Evolutionary conservation across 495 filamentous ascomycete species (phyloP), one percentile per base, ranked within the genome.

Genomic region (Pyrenula aspistea): DNA sequence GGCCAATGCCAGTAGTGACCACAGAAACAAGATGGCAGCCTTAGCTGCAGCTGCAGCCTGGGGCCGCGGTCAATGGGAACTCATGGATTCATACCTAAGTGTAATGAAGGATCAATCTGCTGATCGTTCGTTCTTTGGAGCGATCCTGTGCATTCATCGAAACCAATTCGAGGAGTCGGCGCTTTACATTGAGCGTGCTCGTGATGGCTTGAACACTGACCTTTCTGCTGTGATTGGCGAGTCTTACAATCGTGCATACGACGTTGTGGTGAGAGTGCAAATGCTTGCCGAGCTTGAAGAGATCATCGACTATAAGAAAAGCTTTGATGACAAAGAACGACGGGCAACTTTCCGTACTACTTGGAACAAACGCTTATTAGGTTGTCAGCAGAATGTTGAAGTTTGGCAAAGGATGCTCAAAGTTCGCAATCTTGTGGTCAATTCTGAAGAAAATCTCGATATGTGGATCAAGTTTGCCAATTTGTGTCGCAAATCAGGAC

Each of bases 401-500:
- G 91, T 96, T 8, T 99, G 93, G 93, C 91, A 96, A 66, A 79
- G 94, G 49, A 97, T 95, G 89, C 82, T 99, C 22, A 94, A 96
- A 67, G 88, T 97, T 42, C 81, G 94, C 58, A 88, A 88, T 15
- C 80, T 99, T 51, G 93, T 99, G 53, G 91, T 96, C 53, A 80
- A 79, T 11, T 91, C 93, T 2, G 83, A 80, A 24, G 91, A 99
- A 66, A 95, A 97, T 61, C 87, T 94, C 77, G 87, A 93, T 63
- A 97, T 97, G 90, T 95, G 88, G 79, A 96, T 97, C 73, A 99
- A 99, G 65, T 97, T 96, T 63, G 88, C 94, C 58, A 97, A 96
- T 61, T 80, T 99, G 8, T 99, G 93, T 68, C 86, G 93, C 62
- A 99, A 97, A 66, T 95, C 90, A 25, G 87, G 89, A 54, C 85